Percentiles rank a stretch among this genome's conserved stretches.
Evolutionary conservation across 345 rosid genomes (phyloP).

Genomic region (Linum lewisii): DNA sequence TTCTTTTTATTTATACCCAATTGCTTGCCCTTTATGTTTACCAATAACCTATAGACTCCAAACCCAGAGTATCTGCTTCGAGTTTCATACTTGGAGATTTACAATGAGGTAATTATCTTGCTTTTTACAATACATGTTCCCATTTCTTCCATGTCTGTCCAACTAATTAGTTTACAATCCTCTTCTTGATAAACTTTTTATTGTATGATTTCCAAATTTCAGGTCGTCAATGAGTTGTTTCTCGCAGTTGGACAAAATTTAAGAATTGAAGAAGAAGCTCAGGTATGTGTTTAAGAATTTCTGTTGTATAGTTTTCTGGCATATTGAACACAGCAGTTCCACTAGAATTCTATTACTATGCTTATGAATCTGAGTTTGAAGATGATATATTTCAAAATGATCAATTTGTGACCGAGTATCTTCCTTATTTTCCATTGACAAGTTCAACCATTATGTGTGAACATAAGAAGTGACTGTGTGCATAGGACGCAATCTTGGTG

Average conservation of each 20-base stretch:
- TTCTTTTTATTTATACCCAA: constrained; percentile 8
- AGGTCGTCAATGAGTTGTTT: constrained; percentile 94
- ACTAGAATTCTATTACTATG: no score
- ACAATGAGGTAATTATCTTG: constrained; percentile 72
- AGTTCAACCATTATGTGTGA: no score
- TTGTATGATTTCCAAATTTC: constrained; percentile 22
- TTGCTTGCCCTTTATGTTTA: constrained; percentile 11
- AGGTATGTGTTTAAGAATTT: constrained; percentile 60
- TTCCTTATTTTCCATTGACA: no score
- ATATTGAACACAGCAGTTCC: no score
- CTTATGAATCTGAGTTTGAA: no score
- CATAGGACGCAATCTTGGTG: no score
- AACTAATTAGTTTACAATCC: constrained; percentile 9
- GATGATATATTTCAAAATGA: no score
- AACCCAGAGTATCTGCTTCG: constrained; percentile 92
- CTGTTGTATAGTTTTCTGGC: no score
- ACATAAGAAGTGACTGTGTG: no score
- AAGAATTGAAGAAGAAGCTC: constrained; percentile 95
- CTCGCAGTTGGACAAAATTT: constrained; percentile 95
- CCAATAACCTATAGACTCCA: constrained; percentile 54
- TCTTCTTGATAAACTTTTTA: constrained; percentile 7
- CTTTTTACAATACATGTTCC: constrained; percentile 1
- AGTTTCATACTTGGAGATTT: constrained; percentile 92
- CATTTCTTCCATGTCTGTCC: constrained; percentile 10
- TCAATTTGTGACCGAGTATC: no score